Evolutionary conservation across 768 basidiomycete species (phyloP).

Genomic region (Naganishia friedmannii): DNA sequence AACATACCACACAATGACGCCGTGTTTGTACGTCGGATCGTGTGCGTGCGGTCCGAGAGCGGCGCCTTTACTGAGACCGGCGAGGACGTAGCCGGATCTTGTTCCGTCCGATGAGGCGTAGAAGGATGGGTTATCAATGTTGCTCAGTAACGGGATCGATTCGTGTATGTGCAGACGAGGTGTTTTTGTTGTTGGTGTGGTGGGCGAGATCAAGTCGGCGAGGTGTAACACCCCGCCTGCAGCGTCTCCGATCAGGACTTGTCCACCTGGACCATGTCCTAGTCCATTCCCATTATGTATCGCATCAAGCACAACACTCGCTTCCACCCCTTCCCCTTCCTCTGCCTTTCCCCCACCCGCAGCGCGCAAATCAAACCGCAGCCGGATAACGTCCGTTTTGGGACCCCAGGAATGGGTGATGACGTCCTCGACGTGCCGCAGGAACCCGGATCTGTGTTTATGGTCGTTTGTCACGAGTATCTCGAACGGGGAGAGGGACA

Average conservation of each 20-base stretch:
- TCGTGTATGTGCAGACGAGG: neutral
- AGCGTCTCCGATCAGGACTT: conserved; percentile 34
- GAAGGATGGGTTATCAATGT: conserved; percentile 40
- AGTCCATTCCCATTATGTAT: conserved; percentile 40
- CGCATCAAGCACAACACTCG: conserved; percentile 26
- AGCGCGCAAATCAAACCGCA: conserved; percentile 4
- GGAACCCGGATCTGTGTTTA: conserved; percentile 26
- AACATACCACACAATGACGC: conserved; percentile 22
- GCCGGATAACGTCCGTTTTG: conserved; percentile 29
- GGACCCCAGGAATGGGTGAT: conserved; percentile 10
- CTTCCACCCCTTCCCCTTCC: conserved; percentile 7
- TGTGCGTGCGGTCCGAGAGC: conserved; percentile 1
- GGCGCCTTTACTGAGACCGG: conserved; percentile 22
- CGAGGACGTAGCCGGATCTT: conserved; percentile 22
- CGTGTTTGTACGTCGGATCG: neutral
- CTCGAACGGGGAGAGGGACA: conserved; percentile 28
- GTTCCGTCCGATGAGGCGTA: conserved; percentile 19
- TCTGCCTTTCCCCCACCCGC: too few species aligned
- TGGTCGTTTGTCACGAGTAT: conserved; percentile 39
- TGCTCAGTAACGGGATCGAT: conserved; percentile 25
- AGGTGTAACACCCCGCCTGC: conserved; percentile 32
- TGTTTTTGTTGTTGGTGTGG: neutral
- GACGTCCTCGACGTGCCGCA: conserved; percentile 33
- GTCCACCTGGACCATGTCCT: conserved; percentile 22
- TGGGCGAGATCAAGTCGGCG: neutral